A percentile compares a stretch with the other conserved stretches of the same genome.
Conservation (phyloP, 2,329 filamentous ascomycete species). For the Rhynchosporium agropyri region DNA sequence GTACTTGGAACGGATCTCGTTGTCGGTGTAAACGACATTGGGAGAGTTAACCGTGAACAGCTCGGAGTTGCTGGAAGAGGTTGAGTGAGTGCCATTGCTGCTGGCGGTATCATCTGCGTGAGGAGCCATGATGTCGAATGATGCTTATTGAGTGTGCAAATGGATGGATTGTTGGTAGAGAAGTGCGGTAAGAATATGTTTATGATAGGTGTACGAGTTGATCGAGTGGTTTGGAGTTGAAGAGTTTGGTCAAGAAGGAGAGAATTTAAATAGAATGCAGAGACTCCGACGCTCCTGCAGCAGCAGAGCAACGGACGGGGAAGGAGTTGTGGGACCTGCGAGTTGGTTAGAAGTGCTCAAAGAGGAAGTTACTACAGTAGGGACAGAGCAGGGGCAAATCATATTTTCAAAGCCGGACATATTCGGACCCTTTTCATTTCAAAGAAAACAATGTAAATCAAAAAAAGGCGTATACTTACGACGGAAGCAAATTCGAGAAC, state of each 20-base stretch:
- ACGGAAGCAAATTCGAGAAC: conserved; percentile 98
- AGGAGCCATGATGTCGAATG: conserved; percentile 75
- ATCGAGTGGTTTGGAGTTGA: conserved; percentile 23
- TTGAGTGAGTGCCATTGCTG: conserved; percentile 60
- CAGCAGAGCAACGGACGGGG: conserved; percentile 74
- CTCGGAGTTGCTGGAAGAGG: conserved; percentile 53
- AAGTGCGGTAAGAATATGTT: conserved; percentile 13
- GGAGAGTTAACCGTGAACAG: conserved; percentile 89
- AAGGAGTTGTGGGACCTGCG: conserved; percentile 68
- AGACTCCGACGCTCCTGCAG: conserved; percentile 78
- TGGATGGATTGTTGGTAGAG: conserved; percentile 15
- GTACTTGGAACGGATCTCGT: conserved; percentile 90
- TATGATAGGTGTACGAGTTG: conserved; percentile 24
- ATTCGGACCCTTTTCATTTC: conserved; percentile 9
- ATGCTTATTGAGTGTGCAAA: conserved; percentile 14
- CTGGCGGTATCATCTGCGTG: conserved; percentile 73
- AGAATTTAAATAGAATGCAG: conserved; percentile 57
- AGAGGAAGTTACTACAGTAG: background rate
- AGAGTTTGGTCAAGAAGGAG: conserved; percentile 28
- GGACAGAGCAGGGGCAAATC: background rate
- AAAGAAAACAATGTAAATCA: background rate
- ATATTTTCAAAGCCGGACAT: background rate
- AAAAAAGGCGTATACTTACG: conserved; percentile 60
- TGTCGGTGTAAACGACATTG: conserved; percentile 88
- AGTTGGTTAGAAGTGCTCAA: conserved; percentile 67